Evolutionary conservation across 345 rosid species (phyloP).

Genomic region (Theobroma cacao): DNA sequence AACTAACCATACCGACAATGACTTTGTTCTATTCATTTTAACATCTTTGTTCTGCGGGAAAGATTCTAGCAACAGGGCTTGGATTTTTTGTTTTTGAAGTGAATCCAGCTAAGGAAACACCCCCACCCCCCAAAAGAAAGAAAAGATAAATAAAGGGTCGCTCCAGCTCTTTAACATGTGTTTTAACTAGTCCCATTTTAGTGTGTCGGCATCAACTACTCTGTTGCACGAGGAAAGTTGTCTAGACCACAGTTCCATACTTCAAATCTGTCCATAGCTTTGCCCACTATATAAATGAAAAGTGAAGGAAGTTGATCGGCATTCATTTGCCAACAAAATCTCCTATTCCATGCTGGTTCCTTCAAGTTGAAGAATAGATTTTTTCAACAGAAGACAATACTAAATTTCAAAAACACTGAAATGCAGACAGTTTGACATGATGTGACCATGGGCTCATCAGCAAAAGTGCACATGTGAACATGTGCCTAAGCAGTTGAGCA

Average conservation of each 20-base stretch:
- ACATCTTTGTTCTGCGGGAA: no score
- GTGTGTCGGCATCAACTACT: not conserved
- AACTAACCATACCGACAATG: no score
- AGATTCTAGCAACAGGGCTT: not conserved
- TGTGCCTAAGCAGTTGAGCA: not conserved
- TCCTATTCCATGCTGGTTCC: not conserved
- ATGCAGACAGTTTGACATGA: not conserved
- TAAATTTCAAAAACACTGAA: not conserved
- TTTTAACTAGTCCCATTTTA: not conserved
- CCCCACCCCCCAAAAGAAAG: not conserved
- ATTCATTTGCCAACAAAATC: not conserved
- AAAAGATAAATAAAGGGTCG: not conserved
- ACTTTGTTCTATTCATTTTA: no score
- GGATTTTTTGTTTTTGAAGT: not conserved
- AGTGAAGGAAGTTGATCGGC: not conserved
- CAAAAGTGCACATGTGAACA: not conserved
- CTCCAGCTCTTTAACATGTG: not conserved
- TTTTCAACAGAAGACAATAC: not conserved
- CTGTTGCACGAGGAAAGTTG: not conserved
- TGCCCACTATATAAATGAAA: not conserved
- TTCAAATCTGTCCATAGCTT: not conserved
- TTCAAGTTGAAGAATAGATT: not conserved
- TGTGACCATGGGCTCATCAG: not conserved
- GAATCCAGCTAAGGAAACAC: not conserved
- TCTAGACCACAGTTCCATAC: not conserved